Base-by-base conservation (phyloP, 352 stramenopile species). In the Phytopythium vexans region DNA sequence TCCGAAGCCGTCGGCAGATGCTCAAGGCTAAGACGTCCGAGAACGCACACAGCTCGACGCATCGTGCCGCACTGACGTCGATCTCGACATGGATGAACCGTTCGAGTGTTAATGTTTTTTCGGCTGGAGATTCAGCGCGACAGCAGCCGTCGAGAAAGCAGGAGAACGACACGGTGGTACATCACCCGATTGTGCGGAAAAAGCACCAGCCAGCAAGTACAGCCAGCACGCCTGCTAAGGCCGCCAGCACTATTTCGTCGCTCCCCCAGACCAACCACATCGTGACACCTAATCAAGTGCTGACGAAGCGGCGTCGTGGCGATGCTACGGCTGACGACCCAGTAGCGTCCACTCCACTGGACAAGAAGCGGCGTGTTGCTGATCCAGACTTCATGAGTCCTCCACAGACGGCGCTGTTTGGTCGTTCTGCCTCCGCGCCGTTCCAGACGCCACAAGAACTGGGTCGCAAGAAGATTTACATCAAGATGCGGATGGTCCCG, bases 401-500 rank as follows among this genome's bases (percentile, higher is more conserved):
- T n/a, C 44, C 54, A 45, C 64, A 59, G 8, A 67, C 49, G 5
- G 33, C 34, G 8, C n/a, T 47, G 11, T 54, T 16, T 7, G 39
- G 44, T 62, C 36, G 63, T 62, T 44, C 49, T 32, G 8, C 58
- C 16, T 46, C 53, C 46, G 21, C 65, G 41, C 39, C 62, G 7
- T 72, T 71, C 40, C 68, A 84, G 44, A 88, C 79, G 8, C 74
- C 77, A 4, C 72, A 74, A 33, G 74, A 75, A 45, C 68, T 65
- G n/a, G 68, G 66, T 2, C 65, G 66, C 36, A 89, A 89, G 62
- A 92, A 92, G 49, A 74, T 89, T 44, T 86, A 82, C 51, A 86
- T 92, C 60, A 92, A 90, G 60, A 82, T 93, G 55, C 82, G 82
- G 31, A 88, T 93, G 62, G 77, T 90, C 39, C 82, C 82, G 10